Percentiles rank a stretch among this genome's conserved stretches.
Evolutionary conservation across 306 rosid species (phyloP).

Genomic region (Quercus alba): DNA sequence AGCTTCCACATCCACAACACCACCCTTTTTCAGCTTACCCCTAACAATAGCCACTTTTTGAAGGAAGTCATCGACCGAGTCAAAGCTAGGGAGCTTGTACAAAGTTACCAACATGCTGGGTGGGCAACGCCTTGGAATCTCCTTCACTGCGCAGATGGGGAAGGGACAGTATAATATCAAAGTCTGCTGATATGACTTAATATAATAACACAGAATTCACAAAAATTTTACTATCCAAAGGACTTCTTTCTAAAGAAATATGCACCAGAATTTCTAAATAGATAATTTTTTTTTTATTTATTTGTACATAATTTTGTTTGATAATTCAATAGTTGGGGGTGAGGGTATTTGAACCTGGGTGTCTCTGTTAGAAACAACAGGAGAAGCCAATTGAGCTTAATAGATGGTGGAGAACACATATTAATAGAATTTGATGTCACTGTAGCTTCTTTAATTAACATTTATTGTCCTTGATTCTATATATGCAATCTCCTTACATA

Average conservation of each 20-base stretch:
- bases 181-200: neutral
- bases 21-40: slow-evolving; percentile 94
- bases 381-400: too few species aligned
- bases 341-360: too few species aligned
- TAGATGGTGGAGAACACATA: neutral
- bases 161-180: neutral
- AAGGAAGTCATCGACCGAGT: slow-evolving; percentile 77
- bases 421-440: neutral
- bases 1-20: slow-evolving; percentile 65
- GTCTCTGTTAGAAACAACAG: too few species aligned
- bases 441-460: neutral
- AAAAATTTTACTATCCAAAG: too few species aligned
- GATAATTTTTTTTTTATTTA: neutral
- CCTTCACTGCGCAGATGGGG: slow-evolving; percentile 63
- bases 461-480: neutral
- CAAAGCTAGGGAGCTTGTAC: slow-evolving; percentile 80
- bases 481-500: neutral
- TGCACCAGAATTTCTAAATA: too few species aligned
- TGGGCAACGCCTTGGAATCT: slow-evolving; percentile 86
- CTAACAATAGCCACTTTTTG: slow-evolving; percentile 80
- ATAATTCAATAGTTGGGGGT: too few species aligned
- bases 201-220: neutral
- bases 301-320: too few species aligned
- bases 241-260: too few species aligned
- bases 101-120: slow-evolving; percentile 56